Percentiles rank a stretch among this genome's conserved stretches.
Evolutionary conservation across 306 rosid species (phyloP).

Genomic region (Rosa lucieae): DNA sequence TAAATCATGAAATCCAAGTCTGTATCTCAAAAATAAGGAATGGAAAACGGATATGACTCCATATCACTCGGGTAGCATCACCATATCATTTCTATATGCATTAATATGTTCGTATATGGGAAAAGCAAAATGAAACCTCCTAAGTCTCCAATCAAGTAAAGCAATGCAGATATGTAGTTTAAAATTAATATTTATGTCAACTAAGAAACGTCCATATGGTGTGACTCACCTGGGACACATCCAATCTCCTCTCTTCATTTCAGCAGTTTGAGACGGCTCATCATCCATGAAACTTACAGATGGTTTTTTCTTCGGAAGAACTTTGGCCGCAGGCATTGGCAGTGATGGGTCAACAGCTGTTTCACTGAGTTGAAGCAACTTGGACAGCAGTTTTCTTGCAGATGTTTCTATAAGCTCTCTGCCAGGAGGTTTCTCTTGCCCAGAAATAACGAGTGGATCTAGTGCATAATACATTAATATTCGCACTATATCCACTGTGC

Average conservation of each 20-base stretch:
- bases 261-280: constrained; percentile 38
- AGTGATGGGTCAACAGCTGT: constrained; percentile 48
- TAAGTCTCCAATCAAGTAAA: neutral
- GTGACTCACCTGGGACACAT: constrained; percentile 77
- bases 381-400: constrained; percentile 68
- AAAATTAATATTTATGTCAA: neutral
- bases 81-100: neutral
- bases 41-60: neutral
- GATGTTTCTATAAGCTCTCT: constrained; percentile 72
- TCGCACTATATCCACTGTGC: constrained; percentile 90
- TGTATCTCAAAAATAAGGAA: neutral
- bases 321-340: constrained; percentile 36
- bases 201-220: constrained; percentile 7
- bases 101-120: neutral
- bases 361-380: constrained; percentile 67
- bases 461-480: constrained; percentile 69
- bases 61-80: neutral
- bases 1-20: neutral
- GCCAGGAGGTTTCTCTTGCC: constrained; percentile 63
- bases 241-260: constrained; percentile 89
- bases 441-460: constrained; percentile 72
- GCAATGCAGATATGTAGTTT: constrained; percentile 1
- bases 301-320: constrained; percentile 26
- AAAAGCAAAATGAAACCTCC: neutral
- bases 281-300: constrained; percentile 25